Percentiles rank a stretch among this genome's conserved stretches.
These are phyloP conservation scores for Ceratopteris richardii DNA, from an alignment of 75 land plant species.

Conservation along the genomic window DNA sequence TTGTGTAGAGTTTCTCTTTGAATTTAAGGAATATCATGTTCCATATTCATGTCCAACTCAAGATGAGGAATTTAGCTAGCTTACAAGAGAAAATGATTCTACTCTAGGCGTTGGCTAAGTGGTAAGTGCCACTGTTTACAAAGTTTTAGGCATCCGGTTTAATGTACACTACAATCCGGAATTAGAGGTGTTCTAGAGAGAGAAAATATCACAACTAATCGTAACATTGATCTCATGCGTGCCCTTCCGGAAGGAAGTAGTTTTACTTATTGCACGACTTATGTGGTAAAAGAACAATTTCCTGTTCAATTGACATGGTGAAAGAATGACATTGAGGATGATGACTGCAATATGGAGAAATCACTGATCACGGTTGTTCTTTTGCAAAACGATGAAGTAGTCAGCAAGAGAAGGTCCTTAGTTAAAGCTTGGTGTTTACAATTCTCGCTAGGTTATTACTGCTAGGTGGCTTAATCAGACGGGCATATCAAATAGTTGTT, in stretches of 20 bases:
- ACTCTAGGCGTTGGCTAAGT: constrained; percentile 60
- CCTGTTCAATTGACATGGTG: constrained; percentile 13
- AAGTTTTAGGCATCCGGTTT: constrained; percentile 45
- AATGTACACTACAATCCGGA: constrained; percentile 77
- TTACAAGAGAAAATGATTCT: constrained; percentile 79
- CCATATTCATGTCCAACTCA: constrained; percentile 49
- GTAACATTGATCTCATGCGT: constrained; percentile 36
- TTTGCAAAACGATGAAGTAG: constrained; percentile 56
- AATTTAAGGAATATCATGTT: no score
- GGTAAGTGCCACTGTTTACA: constrained; percentile 74
- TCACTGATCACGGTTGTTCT: constrained; percentile 28
- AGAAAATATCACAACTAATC: constrained; percentile 62
- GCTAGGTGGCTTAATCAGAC: no score
- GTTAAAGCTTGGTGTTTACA: no score
- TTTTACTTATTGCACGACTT: constrained; percentile 60
- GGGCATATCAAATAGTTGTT: no score
- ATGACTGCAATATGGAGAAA: constrained; percentile 14
- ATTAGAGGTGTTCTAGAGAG: constrained; percentile 52
- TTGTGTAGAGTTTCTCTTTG: no score
- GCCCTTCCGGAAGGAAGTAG: constrained; percentile 66
- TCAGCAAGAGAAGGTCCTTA: no score
- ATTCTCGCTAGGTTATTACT: no score
- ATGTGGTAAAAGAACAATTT: constrained; percentile 49
- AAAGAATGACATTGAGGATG: constrained; percentile 48
- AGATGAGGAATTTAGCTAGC: constrained; percentile 70